Percentiles rank a stretch among this genome's conserved stretches.
Conservation (phyloP, 192 early-diverging fungal genomes). For the Umbelopsis vinacea region DNA sequence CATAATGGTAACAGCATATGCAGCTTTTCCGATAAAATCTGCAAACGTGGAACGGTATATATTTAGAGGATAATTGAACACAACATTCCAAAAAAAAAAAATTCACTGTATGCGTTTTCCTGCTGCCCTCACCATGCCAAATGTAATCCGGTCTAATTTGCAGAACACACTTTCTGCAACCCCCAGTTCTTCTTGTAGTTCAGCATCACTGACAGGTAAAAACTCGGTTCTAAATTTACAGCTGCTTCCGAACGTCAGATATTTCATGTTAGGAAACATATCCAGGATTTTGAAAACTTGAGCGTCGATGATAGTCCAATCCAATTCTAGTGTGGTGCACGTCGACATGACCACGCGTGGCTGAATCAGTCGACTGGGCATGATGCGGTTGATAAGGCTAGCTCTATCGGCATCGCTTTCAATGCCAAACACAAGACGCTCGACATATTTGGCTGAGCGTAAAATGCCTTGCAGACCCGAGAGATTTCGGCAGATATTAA, state of each 20-base stretch:
- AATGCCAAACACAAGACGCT: conserved; percentile 6
- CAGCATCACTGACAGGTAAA: not conserved
- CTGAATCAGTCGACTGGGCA: not conserved
- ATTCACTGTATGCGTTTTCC: too few species aligned
- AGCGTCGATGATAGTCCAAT: conserved; percentile 5
- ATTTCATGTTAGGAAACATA: not conserved
- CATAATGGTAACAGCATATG: conserved; percentile 7
- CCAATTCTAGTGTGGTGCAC: not conserved
- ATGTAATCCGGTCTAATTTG: not conserved
- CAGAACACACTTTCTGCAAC: not conserved
- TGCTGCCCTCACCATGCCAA: too few species aligned
- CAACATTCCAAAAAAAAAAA: too few species aligned
- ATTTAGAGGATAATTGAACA: too few species aligned
- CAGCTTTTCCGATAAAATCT: not conserved
- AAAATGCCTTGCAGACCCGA: conserved; percentile 1
- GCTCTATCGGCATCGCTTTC: not conserved
- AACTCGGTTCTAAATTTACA: conserved; percentile 11
- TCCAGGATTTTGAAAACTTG: not conserved
- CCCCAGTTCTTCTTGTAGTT: not conserved
- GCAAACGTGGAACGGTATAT: too few species aligned
- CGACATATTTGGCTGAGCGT: not conserved
- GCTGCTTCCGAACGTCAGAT: conserved; percentile 7
- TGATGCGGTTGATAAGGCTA: not conserved
- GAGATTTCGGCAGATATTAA: not conserved
- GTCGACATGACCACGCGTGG: not conserved